Percentiles rank a stretch among this genome's conserved stretches.
Evolutionary conservation across 1,284 basidiomycete species (phyloP).

Genomic region (Mycena sp.): DNA sequence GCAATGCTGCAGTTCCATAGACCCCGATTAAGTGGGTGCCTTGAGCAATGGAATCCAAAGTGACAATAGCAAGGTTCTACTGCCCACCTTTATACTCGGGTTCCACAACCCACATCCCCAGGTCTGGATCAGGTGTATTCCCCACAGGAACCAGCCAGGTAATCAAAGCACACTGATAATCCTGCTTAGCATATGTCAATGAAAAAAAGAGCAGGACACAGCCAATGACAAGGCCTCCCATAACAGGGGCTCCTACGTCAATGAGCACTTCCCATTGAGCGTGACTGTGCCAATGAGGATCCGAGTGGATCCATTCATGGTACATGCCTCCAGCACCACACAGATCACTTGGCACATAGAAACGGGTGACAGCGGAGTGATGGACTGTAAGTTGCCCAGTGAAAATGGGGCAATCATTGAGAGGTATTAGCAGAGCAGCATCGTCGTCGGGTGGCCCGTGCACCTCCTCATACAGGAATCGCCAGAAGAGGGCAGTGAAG

Average conservation of each 20-base stretch:
- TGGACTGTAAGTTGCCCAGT: too few relatives aligned
- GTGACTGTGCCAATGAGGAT: slow-evolving; percentile 26
- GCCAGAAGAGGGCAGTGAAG: too few relatives aligned
- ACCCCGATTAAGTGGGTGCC: slow-evolving; percentile 41
- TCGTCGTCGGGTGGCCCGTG: too few relatives aligned
- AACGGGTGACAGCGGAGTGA: too few relatives aligned
- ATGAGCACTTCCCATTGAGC: slow-evolving; percentile 33
- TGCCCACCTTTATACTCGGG: too few relatives aligned
- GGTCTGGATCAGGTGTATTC: slow-evolving; percentile 22
- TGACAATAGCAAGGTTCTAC: too few relatives aligned
- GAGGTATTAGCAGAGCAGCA: neutral
- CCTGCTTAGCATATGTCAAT: slow-evolving; percentile 25
- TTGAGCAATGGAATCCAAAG: too few relatives aligned
- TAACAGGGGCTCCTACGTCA: slow-evolving; percentile 21
- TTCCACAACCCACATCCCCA: slow-evolving; percentile 36
- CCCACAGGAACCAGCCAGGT: slow-evolving; percentile 31
- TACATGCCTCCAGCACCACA: slow-evolving; percentile 34
- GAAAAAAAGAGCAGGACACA: slow-evolving; percentile 35
- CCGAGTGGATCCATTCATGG: slow-evolving; percentile 35
- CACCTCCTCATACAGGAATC: too few relatives aligned
- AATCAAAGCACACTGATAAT: slow-evolving; percentile 32
- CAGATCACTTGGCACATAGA: slow-evolving; percentile 40
- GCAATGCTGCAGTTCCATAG: slow-evolving; percentile 35
- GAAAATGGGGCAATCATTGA: neutral
- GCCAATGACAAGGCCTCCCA: slow-evolving; percentile 33